Percentiles rank a stretch among this genome's conserved stretches.
phyloP scores from a whole-genome alignment of 2,329 filamentous ascomycete species.

The Blumeria graminis region DNA sequence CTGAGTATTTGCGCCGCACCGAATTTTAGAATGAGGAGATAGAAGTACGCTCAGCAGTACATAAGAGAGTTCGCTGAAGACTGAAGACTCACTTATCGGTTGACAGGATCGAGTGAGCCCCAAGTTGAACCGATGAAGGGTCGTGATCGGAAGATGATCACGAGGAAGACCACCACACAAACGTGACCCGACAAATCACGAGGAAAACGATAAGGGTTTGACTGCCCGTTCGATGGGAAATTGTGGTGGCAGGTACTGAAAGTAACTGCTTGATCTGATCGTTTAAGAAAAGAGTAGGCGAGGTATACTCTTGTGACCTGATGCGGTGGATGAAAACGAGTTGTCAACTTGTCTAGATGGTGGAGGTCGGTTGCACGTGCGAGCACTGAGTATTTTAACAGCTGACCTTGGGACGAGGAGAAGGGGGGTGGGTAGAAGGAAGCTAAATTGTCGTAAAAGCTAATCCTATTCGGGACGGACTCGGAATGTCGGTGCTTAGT shows the following conservation, averaged over 20 bases:
- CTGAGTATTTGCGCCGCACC: neutral
- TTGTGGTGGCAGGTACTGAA: neutral
- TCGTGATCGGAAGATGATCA: neutral
- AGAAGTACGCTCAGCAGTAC: neutral
- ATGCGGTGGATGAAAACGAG: no score
- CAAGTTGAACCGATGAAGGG: neutral
- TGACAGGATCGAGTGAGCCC: neutral
- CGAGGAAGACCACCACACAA: neutral
- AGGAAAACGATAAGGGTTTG: neutral
- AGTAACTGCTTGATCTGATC: no score
- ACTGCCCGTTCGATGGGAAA: neutral
- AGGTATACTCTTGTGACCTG: no score
- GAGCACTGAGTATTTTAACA: neutral
- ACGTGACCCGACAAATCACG: conserved; percentile 1
- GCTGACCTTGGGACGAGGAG: neutral
- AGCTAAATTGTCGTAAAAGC: neutral
- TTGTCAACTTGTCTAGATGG: no score
- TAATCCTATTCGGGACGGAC: neutral
- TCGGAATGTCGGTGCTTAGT: no score
- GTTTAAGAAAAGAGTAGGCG: no score
- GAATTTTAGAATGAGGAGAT: neutral
- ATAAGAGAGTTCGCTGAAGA: neutral
- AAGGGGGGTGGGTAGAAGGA: neutral
- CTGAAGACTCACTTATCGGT: neutral
- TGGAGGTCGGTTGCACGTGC: neutral